Conservation (phyloP, 2,329 filamentous ascomycete genomes). For the Aspergillus vadensis region DNA sequence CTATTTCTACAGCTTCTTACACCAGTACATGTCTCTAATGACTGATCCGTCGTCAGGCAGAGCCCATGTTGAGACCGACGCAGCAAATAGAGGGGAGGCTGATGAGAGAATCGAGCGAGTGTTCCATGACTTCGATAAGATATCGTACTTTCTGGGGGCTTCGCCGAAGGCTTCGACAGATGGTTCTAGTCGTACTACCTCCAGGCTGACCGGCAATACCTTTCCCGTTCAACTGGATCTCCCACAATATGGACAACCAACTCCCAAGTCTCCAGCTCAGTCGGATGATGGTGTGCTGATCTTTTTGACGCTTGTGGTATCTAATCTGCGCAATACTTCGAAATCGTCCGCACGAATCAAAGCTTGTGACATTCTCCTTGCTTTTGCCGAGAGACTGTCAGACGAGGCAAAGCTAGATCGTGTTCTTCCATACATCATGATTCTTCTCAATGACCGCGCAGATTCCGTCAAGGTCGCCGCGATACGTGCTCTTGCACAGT, state of each 20-base stretch:
- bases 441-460: constrained; percentile 76
- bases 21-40: constrained; percentile 95
- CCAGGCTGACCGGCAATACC: constrained; percentile 35
- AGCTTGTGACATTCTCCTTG: constrained; percentile 87
- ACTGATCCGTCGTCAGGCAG: constrained; percentile 86
- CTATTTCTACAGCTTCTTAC: constrained; percentile 96
- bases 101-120: constrained; percentile 94
- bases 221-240: constrained; percentile 82
- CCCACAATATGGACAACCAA: constrained; percentile 76
- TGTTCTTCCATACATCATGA: constrained; percentile 85
- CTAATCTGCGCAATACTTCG: constrained; percentile 85
- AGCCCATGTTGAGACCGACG: constrained; percentile 66
- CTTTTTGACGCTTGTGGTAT: constrained; percentile 84
- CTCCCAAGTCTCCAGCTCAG: constrained; percentile 61
- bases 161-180: constrained; percentile 53
- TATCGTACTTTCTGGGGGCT: constrained; percentile 88
- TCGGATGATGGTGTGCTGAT: constrained; percentile 89
- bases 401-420: constrained; percentile 96
- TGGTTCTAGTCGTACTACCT: constrained; percentile 34
- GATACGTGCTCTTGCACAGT: constrained; percentile 81
- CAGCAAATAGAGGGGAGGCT: constrained; percentile 76
- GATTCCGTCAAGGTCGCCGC: constrained; percentile 85
- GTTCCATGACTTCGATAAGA: constrained; percentile 95
- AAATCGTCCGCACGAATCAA: constrained; percentile 83
- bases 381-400: constrained; percentile 85